Evolutionary conservation across 306 rosid species (phyloP).

Genomic region (Vigna hirtella): DNA sequence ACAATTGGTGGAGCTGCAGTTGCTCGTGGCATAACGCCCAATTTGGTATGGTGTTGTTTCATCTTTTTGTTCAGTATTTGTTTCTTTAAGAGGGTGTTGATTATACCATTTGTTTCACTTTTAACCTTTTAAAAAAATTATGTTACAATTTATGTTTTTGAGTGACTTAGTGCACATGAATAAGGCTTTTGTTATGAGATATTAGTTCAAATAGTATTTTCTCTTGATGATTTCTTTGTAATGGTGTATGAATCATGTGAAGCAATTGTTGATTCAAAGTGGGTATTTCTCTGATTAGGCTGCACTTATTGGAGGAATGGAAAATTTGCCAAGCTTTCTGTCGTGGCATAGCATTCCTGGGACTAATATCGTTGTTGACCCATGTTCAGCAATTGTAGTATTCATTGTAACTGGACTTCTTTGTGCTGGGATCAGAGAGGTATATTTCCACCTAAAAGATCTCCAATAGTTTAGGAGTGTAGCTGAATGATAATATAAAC

Average conservation of each 20-base stretch:
- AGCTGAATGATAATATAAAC: too few relatives aligned
- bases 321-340: slow-evolving; percentile 70
- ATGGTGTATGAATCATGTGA: slow-evolving; percentile 2
- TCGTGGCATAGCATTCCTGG: slow-evolving; percentile 74
- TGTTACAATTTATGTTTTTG: neutral
- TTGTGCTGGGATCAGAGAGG: slow-evolving; percentile 93
- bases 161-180: neutral
- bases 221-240: neutral
- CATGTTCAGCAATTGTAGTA: slow-evolving; percentile 77
- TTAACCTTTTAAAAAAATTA: neutral
- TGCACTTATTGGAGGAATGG: slow-evolving; percentile 77
- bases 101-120: neutral
- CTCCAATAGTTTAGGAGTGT: too few relatives aligned
- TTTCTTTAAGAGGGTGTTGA: neutral
- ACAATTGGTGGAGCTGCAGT: slow-evolving; percentile 87
- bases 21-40: slow-evolving; percentile 97
- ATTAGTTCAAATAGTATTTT: neutral
- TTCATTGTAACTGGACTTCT: slow-evolving; percentile 77
- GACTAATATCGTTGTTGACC: slow-evolving; percentile 73
- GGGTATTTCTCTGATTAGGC: slow-evolving; percentile 61
- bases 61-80: neutral
- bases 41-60: slow-evolving; percentile 64
- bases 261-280: slow-evolving; percentile 18
- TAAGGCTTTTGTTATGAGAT: neutral
- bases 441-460: slow-evolving; percentile 33